Base-by-base conservation (phyloP, 768 basidiomycete species). In the Phanerodontia chrysosporium region DNA sequence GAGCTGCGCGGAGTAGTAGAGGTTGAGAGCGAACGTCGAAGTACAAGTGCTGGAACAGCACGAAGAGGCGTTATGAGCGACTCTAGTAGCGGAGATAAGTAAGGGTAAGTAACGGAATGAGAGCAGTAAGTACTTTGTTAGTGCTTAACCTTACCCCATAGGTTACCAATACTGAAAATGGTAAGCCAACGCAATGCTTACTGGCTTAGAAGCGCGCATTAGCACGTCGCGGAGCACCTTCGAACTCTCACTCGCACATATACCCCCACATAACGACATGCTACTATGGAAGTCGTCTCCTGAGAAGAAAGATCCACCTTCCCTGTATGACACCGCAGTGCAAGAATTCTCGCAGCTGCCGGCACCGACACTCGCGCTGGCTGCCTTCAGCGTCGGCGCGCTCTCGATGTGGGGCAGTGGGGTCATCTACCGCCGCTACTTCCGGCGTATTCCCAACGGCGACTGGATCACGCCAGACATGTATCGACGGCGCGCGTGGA, bases 401-500 rank as follows among this genome's bases (percentile, higher is more conserved):
- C 58, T 55, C 3, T 58, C 65, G 2, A 64, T 74, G 0, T 51
- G 80, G 1, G 82, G 80, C 18, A 71, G 75, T 1, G 70, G 74
- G 0, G 63, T 76, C 1, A 71, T 77, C 13, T 58, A 76, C 16
- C 69, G 70, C 3, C 66, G 71, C 24, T 60, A 78, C 68, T 80
- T 83, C 32, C 78, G 76, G 52, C 76, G 94, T 16, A 79, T 93
- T 30, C 74, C 69, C 36, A 89, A 81, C 60, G 78, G 79, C 28
- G 86, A 89, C 21, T 90, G 85, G 80, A 75, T 95, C 32, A 87
- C 87, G 0, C 85, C 87, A 0, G 74, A 81, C 52, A 70, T 84
- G 44, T 72, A 94, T 45, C 70, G 72, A 27, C n/a, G 76, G 78
- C 60, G 80, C 77, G 51, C 78, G 83, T 90, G 88, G 86, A 74